Percentiles rank a stretch among this genome's conserved stretches.
phyloP scores from a whole-genome alignment of 2,329 filamentous ascomycete species.

The Talaromyces marneffei region DNA sequence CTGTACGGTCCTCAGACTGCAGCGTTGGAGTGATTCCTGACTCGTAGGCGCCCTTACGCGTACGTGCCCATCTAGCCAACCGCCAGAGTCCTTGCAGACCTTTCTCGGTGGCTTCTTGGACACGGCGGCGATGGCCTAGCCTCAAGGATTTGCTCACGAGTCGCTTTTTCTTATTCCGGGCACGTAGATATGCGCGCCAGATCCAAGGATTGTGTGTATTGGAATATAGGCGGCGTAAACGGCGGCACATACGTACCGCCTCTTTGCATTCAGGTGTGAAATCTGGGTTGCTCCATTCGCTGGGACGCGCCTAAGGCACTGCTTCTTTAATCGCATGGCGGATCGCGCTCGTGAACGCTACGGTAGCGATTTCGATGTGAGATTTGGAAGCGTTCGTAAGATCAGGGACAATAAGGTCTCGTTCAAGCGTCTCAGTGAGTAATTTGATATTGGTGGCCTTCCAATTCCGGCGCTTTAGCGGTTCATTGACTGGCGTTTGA shows the following conservation, averaged over 20 bases:
- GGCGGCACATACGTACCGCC: background rate
- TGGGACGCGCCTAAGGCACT: background rate
- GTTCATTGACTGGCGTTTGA: background rate
- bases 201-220: background rate
- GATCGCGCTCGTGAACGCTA: background rate
- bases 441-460: background rate
- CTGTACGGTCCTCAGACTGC: background rate
- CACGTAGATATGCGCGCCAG: slow-evolving; percentile 6
- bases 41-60: background rate
- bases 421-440: background rate
- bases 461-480: background rate
- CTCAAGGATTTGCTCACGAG: slow-evolving; percentile 14
- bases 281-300: background rate
- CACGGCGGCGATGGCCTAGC: slow-evolving; percentile 18
- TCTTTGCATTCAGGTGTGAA: background rate
- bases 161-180: slow-evolving; percentile 20
- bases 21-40: background rate
- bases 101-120: slow-evolving; percentile 20
- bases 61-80: slow-evolving; percentile 23
- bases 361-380: background rate
- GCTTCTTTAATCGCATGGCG: background rate
- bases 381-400: background rate
- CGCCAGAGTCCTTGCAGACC: slow-evolving; percentile 19
- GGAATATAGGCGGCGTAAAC: background rate
- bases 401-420: background rate